phyloP scores from a whole-genome alignment of 192 early-diverging fungal species.

The Coemansia interrupta region DNA sequence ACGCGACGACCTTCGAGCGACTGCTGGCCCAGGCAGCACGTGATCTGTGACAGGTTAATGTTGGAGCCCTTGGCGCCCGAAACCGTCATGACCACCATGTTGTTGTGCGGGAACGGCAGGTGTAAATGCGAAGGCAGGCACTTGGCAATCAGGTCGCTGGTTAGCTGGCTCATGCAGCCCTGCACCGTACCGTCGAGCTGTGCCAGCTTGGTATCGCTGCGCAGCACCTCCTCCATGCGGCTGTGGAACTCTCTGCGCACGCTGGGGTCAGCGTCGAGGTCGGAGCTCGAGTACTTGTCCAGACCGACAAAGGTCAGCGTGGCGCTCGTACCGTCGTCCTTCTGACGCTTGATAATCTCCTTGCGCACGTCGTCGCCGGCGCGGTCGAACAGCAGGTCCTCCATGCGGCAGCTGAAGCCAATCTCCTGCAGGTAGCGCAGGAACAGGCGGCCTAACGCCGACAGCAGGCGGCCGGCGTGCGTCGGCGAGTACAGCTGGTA shows the following conservation, averaged over 20 bases:
- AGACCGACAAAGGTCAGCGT: slow-evolving; percentile 74
- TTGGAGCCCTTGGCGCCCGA: slow-evolving; percentile 97
- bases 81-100: slow-evolving; percentile 98
- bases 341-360: slow-evolving; percentile 63
- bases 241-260: slow-evolving; percentile 60
- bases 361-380: slow-evolving; percentile 76
- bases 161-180: slow-evolving; percentile 75
- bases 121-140: slow-evolving; percentile 45
- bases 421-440: slow-evolving; percentile 80
- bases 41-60: slow-evolving; percentile 96
- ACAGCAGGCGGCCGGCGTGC: slow-evolving; percentile 86
- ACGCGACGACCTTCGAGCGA: slow-evolving; percentile 96
- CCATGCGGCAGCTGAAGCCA: slow-evolving; percentile 97
- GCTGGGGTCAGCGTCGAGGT: slow-evolving; percentile 26
- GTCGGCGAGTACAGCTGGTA: slow-evolving; percentile 91
- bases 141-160: slow-evolving; percentile 47
- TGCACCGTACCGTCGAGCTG: slow-evolving; percentile 88
- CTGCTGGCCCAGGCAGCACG: slow-evolving; percentile 95
- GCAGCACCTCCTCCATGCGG: slow-evolving; percentile 82
- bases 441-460: slow-evolving; percentile 87
- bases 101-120: slow-evolving; percentile 86
- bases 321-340: slow-evolving; percentile 65
- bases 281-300: slow-evolving; percentile 42
- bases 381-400: slow-evolving; percentile 85
- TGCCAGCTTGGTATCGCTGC: slow-evolving; percentile 78